Evolutionary conservation across 2,329 filamentous ascomycete genomes (phyloP), one percentile per base, ranked within the genome.

Genomic region (Alternaria arbusti): DNA sequence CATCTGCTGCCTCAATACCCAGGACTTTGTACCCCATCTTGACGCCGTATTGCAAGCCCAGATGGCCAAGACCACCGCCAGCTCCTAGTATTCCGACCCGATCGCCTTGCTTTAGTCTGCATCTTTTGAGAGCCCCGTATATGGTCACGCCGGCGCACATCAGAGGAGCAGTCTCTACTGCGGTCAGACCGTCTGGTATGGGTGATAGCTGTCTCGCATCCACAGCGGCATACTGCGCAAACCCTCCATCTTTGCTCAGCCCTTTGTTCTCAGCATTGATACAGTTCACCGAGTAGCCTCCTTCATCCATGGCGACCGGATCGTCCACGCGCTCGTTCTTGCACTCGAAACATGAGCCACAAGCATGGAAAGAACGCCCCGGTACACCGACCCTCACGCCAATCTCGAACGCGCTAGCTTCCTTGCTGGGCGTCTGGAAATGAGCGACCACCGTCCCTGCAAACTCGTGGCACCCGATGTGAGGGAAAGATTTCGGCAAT

Each of bases 381-480:
- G 82, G 81, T 2, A 82, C 79, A 23, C 81, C 82, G 17, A 84
- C 77, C 55, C 75, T 70, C 32, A 79, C 74, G 9, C 82, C 59
- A 67, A 61, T n/a, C 54, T 71, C 59, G 47, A 76, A 71, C 4
- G 57, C 54, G 25, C 25, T 52, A 7, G 72, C 73, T 59, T 66
- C 43, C 15, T 66, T 56, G 43, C 71, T 74, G 6, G 74, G 73
- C 6, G 66, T 65, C 5, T 60, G 22, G 12, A 64, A 69, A 17
- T 73, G 69, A 0, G 78, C 74, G n/a, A 84, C 68, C 20, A 84
- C 71, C 7, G 78, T 82, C 13, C 83, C 83, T 0, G 82, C 81
- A 58, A 84, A 84, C 58, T 85, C 83, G 67, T 84, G 82, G 57
- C 79, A 81, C 40, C 82, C 79, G 36, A 84, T 71, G 65, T 83